phyloP scores from a whole-genome alignment of 345 rosid species.

The Brassica napus region DNA sequence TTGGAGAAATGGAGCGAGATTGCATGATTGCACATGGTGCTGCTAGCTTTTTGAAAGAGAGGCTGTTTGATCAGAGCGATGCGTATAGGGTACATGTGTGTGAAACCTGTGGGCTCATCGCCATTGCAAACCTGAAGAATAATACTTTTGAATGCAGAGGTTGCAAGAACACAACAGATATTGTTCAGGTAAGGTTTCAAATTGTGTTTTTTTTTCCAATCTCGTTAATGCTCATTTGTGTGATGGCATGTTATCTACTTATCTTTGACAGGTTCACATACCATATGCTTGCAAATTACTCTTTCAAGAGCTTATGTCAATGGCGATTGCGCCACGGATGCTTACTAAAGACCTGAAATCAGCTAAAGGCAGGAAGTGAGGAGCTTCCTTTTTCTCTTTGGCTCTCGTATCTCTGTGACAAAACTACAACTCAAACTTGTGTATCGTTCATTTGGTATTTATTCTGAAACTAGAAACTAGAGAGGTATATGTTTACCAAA shows the following conservation, averaged over 20 bases:
- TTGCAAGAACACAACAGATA: constrained; percentile 93
- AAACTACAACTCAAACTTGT: constrained; percentile 1
- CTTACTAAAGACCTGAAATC: constrained; percentile 63
- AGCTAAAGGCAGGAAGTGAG: constrained; percentile 63
- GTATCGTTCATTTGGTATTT: not conserved
- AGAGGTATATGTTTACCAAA: not conserved
- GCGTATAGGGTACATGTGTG: constrained; percentile 96
- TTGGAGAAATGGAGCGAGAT: constrained; percentile 98
- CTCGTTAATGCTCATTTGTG: not conserved
- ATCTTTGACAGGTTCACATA: constrained; percentile 67
- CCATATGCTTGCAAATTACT: constrained; percentile 94
- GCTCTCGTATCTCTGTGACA: constrained; percentile 26
- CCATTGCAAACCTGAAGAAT: constrained; percentile 91
- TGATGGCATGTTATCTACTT: constrained; percentile 12
- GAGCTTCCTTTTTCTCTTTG: constrained; percentile 6
- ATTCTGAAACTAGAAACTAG: not conserved
- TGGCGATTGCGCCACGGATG: constrained; percentile 99
- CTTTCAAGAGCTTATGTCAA: constrained; percentile 97
- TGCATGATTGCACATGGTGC: constrained; percentile 99
- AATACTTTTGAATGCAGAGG: constrained; percentile 93
- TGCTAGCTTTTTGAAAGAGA: constrained; percentile 87
- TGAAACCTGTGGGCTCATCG: constrained; percentile 86
- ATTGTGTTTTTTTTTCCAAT: not conserved
- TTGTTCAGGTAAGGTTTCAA: constrained; percentile 66
- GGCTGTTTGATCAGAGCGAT: constrained; percentile 95